Base-by-base conservation (phyloP, 257 asterid genomes). In the Avicennia marina region DNA sequence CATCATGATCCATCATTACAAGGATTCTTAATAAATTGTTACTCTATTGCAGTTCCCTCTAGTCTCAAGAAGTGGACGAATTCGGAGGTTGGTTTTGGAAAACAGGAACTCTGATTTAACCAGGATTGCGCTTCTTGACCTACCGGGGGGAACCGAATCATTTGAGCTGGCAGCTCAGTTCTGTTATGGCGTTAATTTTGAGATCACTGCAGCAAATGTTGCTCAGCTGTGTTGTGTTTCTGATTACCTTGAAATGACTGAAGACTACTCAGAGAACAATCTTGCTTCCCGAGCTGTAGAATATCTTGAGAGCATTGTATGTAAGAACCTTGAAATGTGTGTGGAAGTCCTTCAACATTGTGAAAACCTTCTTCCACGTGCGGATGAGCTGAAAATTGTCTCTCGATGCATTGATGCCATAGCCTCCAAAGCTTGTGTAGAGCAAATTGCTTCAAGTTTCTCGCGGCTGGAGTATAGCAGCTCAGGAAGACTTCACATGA, bases 401-500 rank as follows among this genome's bases (percentile, higher is more conserved):
- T 55, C 63, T 1, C 78, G 85, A 21, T 89, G 99, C 77, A 76
- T 89, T 3, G 97, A 93, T 33, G 75, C 91, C 1, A 86, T 89
- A 29, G 99, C 96, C 42, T 89, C 97, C 43, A 84, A 89, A 68
- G 94, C 97, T 26, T 88, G 98, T 18, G 96, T 83, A 2, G 98
- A 88, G 81, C 98, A 91, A 56, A 91, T 91, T 16, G 95, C 98
- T 4, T 88, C 95, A 6, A 91, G 98, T 60, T 91, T 91, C 78
- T 88, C 98, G 0, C 68, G 98, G 3, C 68, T 91, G 70, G 96
- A 91, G 72, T 91, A 91, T 24, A 81, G 90, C 75, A 83, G 96
- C 81, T 88, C 95, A 0, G 98, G 96, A 3, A 75, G 96, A 59
- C 97, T 89, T 29, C 97, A 88, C 54, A 91, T 87, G 96, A 87